phyloP scores from a whole-genome alignment of 1,284 basidiomycete genomes.

The Exobasidium cylindrosporum region DNA sequence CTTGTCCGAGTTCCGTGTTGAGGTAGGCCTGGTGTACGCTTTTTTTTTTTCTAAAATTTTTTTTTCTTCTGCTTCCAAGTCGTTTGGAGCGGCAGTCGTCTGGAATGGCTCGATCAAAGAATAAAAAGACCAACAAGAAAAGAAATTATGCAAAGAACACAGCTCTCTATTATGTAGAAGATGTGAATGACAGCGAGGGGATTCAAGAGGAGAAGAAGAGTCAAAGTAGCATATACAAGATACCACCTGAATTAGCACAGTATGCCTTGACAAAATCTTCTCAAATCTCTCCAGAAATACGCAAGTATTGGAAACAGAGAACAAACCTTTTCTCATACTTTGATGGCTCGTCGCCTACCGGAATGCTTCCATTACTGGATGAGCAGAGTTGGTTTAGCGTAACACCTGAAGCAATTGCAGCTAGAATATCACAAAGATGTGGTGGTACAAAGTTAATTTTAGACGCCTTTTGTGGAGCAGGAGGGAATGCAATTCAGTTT shows the following conservation, averaged over 20 bases:
- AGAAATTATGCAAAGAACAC: neutral
- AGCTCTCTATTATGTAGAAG: neutral
- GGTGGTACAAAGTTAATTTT: slow-evolving; percentile 61
- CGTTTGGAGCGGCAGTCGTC: too few relatives aligned
- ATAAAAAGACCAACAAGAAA: neutral
- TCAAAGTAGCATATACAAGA: neutral
- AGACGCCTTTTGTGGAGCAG: slow-evolving; percentile 96
- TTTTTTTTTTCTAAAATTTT: too few relatives aligned
- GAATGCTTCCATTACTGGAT: slow-evolving; percentile 60
- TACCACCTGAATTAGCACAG: neutral
- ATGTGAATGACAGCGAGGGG: neutral
- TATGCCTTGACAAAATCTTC: slow-evolving; percentile 5
- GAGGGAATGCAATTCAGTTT: slow-evolving; percentile 95
- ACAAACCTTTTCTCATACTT: slow-evolving; percentile 43
- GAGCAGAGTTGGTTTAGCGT: slow-evolving; percentile 95
- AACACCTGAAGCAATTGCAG: slow-evolving; percentile 86
- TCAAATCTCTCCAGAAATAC: slow-evolving; percentile 21
- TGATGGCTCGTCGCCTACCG: slow-evolving; percentile 18
- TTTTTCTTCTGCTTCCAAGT: too few relatives aligned
- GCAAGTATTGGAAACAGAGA: slow-evolving; percentile 39
- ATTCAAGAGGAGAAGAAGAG: neutral
- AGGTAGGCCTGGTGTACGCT: too few relatives aligned
- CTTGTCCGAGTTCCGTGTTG: too few relatives aligned
- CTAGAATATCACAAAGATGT: slow-evolving; percentile 87
- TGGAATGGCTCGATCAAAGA: slow-evolving; percentile 1